phyloP scores from a whole-genome alignment of 108 stramenopile genomes.

The Conticribra guillardii region DNA sequence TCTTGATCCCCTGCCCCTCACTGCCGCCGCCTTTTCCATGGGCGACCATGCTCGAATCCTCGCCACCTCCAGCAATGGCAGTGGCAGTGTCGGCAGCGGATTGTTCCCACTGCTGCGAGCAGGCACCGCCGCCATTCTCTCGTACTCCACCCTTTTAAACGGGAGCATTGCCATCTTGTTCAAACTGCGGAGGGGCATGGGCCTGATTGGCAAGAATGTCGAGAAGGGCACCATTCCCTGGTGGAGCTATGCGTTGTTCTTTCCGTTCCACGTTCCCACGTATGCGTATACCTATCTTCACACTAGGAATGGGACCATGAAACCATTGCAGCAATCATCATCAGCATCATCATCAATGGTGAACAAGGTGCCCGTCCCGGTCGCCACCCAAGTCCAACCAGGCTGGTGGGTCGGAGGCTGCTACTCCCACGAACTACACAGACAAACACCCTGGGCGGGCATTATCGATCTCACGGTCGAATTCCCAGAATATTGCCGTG shows the following conservation, averaged over 20 bases:
- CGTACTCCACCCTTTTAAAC: conserved; percentile 80
- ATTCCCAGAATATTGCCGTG: conserved; percentile 78
- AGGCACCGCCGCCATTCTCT: conserved; percentile 58
- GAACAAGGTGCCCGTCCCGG: conserved; percentile 69
- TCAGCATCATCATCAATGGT: too few species aligned
- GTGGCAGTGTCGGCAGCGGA: not conserved
- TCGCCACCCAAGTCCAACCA: conserved; percentile 81
- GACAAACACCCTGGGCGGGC: conserved; percentile 68
- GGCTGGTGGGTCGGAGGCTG: conserved; percentile 92
- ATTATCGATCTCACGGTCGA: conserved; percentile 89
- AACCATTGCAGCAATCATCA: too few species aligned
- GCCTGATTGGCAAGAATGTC: conserved; percentile 75
- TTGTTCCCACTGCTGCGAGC: conserved; percentile 33
- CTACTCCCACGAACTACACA: conserved; percentile 75
- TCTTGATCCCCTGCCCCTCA: conserved; percentile 34
- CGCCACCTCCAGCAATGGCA: conserved; percentile 23
- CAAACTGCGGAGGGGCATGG: conserved; percentile 76
- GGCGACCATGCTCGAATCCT: conserved; percentile 19
- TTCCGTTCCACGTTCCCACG: conserved; percentile 81
- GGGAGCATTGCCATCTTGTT: conserved; percentile 81
- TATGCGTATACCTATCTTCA: conserved; percentile 78
- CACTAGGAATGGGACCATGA: conserved; percentile 49
- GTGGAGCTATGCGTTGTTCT: conserved; percentile 80
- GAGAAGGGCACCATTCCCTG: conserved; percentile 70
- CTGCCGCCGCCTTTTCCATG: not conserved